Percentiles rank a stretch among this genome's conserved stretches.
Evolutionary conservation across 306 rosid genomes (phyloP).

Genomic region (Corylus americana): DNA sequence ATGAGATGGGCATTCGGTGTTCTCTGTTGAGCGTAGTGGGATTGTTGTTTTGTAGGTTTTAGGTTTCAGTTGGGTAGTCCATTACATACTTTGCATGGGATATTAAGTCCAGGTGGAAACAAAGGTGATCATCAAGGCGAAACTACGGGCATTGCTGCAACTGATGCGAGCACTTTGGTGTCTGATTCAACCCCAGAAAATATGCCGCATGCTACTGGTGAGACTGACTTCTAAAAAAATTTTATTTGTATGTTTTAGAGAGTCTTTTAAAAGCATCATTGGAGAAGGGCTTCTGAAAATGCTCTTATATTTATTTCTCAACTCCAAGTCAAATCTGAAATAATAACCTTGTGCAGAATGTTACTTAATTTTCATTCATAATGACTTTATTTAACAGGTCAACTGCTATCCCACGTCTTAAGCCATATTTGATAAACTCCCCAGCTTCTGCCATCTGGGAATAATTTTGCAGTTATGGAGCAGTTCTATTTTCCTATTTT

Average conservation of each 20-base stretch:
- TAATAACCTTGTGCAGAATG: too few species aligned
- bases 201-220: conserved; percentile 13
- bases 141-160: conserved; percentile 25
- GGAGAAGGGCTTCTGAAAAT: too few species aligned
- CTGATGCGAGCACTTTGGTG: conserved; percentile 24
- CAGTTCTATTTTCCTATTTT: neutral
- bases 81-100: conserved; percentile 44
- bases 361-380: too few species aligned
- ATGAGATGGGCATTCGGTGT: neutral
- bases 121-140: conserved; percentile 16
- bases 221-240: conserved; percentile 23
- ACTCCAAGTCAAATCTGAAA: too few species aligned
- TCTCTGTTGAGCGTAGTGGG: neutral
- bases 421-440: neutral
- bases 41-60: conserved; percentile 44
- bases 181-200: conserved; percentile 39
- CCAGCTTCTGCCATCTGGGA: neutral
- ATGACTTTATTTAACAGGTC: too few species aligned
- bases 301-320: too few species aligned
- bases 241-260: neutral
- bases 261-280: too few species aligned
- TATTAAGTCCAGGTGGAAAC: conserved; percentile 31
- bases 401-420: neutral
- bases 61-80: conserved; percentile 50
- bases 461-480: neutral